phyloP scores from a whole-genome alignment of 2,329 filamentous ascomycete species.

The Lachnellula cervina region DNA sequence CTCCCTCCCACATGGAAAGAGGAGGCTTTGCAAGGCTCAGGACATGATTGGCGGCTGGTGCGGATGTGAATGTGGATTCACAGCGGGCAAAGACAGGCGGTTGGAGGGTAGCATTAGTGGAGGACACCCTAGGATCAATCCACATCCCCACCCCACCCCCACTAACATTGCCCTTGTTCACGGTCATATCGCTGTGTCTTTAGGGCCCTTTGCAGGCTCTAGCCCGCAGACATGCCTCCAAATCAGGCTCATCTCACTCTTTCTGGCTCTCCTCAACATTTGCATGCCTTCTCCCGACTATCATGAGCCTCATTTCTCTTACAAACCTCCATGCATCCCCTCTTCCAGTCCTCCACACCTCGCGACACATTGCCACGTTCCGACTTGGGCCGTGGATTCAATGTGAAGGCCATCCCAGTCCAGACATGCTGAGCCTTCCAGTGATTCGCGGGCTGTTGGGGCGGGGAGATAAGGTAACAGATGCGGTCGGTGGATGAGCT shows the following conservation, averaged over 20 bases:
- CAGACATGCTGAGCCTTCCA: slow-evolving; percentile 1
- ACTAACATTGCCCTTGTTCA: neutral
- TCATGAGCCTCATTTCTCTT: neutral
- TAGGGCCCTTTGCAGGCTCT: neutral
- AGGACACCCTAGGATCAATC: neutral
- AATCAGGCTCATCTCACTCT: neutral
- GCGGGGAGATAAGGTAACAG: slow-evolving; percentile 22
- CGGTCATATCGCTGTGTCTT: neutral
- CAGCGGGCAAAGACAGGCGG: neutral
- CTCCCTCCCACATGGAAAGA: neutral
- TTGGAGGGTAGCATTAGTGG: neutral
- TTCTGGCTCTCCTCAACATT: neutral
- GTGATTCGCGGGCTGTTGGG: slow-evolving; percentile 16
- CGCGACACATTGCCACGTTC: neutral
- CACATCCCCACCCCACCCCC: no score
- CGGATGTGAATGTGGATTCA: neutral
- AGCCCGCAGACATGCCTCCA: neutral
- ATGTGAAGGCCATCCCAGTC: slow-evolving; percentile 14
- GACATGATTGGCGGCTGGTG: slow-evolving; percentile 6
- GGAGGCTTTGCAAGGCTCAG: slow-evolving; percentile 2
- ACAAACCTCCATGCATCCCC: neutral
- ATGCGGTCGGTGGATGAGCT: slow-evolving; percentile 10
- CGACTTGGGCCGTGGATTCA: neutral
- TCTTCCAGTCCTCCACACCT: slow-evolving; percentile 8
- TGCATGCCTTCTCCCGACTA: slow-evolving; percentile 1